These are phyloP conservation scores for Hysterangium stoloniferum DNA, from an alignment of 768 basidiomycete species.

Conservation along the genomic window DNA sequence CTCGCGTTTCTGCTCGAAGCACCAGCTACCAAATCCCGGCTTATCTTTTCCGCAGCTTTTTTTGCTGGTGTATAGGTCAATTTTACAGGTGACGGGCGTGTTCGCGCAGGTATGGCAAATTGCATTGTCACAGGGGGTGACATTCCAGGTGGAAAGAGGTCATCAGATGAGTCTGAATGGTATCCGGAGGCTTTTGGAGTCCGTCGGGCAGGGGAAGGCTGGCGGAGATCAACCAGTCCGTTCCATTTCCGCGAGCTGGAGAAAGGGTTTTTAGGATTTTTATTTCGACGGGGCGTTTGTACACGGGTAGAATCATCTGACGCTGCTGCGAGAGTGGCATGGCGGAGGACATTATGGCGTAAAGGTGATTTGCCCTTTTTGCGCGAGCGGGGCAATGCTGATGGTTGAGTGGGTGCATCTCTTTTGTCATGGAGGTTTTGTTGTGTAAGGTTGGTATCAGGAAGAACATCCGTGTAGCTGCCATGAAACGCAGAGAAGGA, in stretches of 20 bases:
- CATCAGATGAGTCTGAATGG: conserved; percentile 17
- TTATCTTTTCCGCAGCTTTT: conserved; percentile 64
- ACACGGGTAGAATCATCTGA: conserved; percentile 28
- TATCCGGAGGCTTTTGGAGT: conserved; percentile 20
- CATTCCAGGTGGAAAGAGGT: conserved; percentile 29
- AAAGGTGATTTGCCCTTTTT: conserved; percentile 42
- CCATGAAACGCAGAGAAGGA: neutral
- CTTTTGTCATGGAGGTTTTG: neutral
- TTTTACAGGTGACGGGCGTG: conserved; percentile 25
- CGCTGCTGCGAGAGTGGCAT: conserved; percentile 35
- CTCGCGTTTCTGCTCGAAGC: conserved; percentile 31
- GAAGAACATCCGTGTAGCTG: neutral
- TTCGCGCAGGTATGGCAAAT: conserved; percentile 36
- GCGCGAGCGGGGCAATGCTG: neutral
- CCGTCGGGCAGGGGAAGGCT: conserved; percentile 41
- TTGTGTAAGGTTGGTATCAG: conserved; percentile 20
- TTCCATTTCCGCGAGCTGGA: conserved; percentile 51
- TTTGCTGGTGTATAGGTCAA: conserved; percentile 61
- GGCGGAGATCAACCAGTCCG: conserved; percentile 66
- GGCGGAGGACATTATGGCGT: conserved; percentile 43
- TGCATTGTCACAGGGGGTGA: conserved; percentile 49
- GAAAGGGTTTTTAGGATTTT: conserved; percentile 61
- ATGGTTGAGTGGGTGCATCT: neutral
- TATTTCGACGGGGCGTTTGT: conserved; percentile 42
- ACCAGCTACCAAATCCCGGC: conserved; percentile 53